phyloP scores from a whole-genome alignment of 129 eudicot species.

The Pseudognaphalium luteoalbum region DNA sequence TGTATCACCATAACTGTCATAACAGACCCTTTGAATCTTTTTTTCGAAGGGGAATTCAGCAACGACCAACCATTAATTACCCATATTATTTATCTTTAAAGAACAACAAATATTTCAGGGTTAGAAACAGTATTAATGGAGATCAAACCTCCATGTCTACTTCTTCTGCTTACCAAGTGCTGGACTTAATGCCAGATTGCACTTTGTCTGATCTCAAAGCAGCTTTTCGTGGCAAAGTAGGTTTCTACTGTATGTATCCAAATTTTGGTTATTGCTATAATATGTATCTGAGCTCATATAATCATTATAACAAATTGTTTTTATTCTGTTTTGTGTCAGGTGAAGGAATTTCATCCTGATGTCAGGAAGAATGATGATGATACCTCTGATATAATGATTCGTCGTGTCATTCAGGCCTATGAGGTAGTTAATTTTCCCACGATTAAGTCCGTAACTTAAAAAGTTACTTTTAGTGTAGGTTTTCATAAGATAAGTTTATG shows the following conservation, averaged over 20 bases:
- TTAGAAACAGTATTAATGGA: constrained; percentile 27
- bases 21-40: constrained; percentile 20
- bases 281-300: neutral
- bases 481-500: constrained; percentile 8
- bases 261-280: too few relatives aligned
- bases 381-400: constrained; percentile 74
- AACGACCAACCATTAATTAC: constrained; percentile 6
- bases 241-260: neutral
- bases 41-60: constrained; percentile 5
- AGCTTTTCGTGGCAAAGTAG: constrained; percentile 89
- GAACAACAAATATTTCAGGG: constrained; percentile 9
- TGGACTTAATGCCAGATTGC: constrained; percentile 64
- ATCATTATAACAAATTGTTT: neutral
- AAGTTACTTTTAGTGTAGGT: neutral
- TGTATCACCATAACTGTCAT: constrained; percentile 28
- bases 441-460: neutral
- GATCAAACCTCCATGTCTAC: constrained; percentile 49
- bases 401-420: constrained; percentile 82
- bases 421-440: constrained; percentile 45
- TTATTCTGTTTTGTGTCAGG: constrained; percentile 40
- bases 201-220: constrained; percentile 66
- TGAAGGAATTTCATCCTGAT: constrained; percentile 96
- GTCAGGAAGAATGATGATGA: constrained; percentile 45
- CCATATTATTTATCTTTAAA: constrained; percentile 26
- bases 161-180: constrained; percentile 64